phyloP scores from a whole-genome alignment of 331 rosid genomes.

The Saraca asoca region DNA sequence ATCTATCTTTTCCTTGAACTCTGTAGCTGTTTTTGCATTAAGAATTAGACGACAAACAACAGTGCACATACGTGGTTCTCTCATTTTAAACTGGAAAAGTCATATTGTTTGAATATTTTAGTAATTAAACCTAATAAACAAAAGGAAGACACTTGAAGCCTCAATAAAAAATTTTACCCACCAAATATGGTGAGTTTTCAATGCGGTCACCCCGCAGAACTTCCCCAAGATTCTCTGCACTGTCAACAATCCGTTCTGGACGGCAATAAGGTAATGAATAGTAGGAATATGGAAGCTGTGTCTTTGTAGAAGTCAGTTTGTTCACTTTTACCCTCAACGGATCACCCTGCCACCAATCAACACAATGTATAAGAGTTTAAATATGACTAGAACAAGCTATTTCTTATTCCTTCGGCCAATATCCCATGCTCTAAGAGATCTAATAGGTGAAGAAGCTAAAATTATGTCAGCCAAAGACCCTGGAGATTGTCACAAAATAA shows the following conservation, averaged over 20 bases:
- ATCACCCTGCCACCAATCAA: conserved; percentile 67
- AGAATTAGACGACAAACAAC: conserved; percentile 64
- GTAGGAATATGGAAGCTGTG: conserved; percentile 88
- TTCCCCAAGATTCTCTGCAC: conserved; percentile 97
- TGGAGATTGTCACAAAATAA: conserved; percentile 12
- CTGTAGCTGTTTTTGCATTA: conserved; percentile 64
- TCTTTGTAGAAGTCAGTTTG: conserved; percentile 83
- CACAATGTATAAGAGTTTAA: conserved; percentile 12
- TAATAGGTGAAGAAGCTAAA: background rate
- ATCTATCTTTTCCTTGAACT: conserved; percentile 81
- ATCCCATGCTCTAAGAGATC: background rate
- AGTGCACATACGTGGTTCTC: conserved; percentile 89
- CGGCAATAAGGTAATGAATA: conserved; percentile 81
- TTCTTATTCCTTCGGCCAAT: background rate
- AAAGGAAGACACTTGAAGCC: conserved; percentile 5
- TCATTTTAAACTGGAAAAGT: conserved; percentile 79
- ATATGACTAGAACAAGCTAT: background rate
- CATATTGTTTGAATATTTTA: conserved; percentile 30
- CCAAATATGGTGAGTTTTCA: conserved; percentile 91
- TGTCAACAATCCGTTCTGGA: conserved; percentile 71
- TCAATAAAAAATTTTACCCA: conserved; percentile 36
- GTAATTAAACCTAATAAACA: conserved; percentile 15
- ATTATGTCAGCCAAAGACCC: conserved; percentile 12
- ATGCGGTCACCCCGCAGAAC: conserved; percentile 95
- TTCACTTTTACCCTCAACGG: conserved; percentile 81